These are phyloP conservation scores for Xerocomus brunneocitrinus DNA, from an alignment of 768 basidiomycete genomes.

Conservation along the genomic window DNA sequence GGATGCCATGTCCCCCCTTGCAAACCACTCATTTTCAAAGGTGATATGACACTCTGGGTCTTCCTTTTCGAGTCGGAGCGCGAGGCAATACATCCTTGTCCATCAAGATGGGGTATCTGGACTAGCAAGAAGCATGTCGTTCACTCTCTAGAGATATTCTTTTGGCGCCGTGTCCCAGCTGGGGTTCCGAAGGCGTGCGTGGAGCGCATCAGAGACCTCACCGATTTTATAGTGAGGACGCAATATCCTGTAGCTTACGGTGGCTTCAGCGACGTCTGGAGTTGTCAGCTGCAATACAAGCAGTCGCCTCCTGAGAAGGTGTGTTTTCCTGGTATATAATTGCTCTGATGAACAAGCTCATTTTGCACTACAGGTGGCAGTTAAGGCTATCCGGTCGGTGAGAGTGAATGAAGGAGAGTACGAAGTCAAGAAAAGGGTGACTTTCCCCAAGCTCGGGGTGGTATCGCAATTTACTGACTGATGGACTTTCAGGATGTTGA, in stretches of 20 bases:
- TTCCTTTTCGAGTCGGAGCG: background rate
- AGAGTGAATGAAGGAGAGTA: constrained; percentile 1
- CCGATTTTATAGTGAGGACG: constrained; percentile 10
- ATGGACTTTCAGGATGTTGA: constrained; percentile 17
- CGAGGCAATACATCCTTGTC: background rate
- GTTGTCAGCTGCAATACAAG: constrained; percentile 8
- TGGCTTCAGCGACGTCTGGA: constrained; percentile 31
- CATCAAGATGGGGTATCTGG: background rate
- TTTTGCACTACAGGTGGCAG: constrained; percentile 19
- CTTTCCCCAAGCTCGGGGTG: background rate
- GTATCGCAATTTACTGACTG: constrained; percentile 1
- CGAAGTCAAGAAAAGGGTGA: constrained; percentile 15
- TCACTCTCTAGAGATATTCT: background rate
- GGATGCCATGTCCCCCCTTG: background rate
- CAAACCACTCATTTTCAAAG: no score
- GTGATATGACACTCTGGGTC: no score
- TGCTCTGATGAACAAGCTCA: background rate
- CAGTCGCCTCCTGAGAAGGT: constrained; percentile 7
- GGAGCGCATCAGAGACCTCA: constrained; percentile 12
- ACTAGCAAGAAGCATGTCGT: background rate
- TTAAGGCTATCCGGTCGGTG: constrained; percentile 21
- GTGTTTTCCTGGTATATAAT: background rate
- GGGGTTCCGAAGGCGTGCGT: background rate
- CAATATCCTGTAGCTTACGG: constrained; percentile 25
- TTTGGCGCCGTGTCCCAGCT: background rate